Conservation (phyloP, 352 stramenopile species). For the Phytophthora rubi region DNA sequence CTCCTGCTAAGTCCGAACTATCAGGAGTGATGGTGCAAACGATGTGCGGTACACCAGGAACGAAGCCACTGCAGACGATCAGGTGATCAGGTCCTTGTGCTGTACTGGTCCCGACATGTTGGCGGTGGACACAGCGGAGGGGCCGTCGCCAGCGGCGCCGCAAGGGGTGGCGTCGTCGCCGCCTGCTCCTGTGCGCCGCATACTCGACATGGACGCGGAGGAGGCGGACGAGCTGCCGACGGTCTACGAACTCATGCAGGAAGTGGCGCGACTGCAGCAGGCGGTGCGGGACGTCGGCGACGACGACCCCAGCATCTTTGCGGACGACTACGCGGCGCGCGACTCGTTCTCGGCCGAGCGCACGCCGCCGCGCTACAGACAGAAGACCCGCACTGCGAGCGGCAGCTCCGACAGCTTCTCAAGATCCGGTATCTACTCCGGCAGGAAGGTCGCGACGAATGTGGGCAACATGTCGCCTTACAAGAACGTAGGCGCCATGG, state of each 20-base stretch:
- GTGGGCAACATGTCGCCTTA: constrained; percentile 38
- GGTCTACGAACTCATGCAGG: constrained; percentile 61
- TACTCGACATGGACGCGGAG: constrained; percentile 38
- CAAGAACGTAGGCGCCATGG: constrained; percentile 32
- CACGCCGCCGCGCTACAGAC: constrained; percentile 30
- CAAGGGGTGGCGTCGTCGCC: constrained; percentile 9
- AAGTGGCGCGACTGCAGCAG: constrained; percentile 56
- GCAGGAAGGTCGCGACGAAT: constrained; percentile 32
- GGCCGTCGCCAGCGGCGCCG: too few relatives aligned
- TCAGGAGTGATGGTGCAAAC: constrained; percentile 19
- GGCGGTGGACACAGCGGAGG: constrained; percentile 7
- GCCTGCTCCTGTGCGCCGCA: constrained; percentile 25
- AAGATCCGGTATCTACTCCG: constrained; percentile 35
- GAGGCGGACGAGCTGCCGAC: constrained; percentile 46
- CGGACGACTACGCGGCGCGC: constrained; percentile 34
- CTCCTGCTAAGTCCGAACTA: constrained; percentile 7
- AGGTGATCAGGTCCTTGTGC: too few relatives aligned
- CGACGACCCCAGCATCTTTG: constrained; percentile 40
- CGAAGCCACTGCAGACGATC: not conserved
- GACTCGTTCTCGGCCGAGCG: constrained; percentile 28
- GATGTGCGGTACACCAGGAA: constrained; percentile 22
- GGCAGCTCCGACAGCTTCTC: constrained; percentile 35
- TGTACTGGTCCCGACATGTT: not conserved
- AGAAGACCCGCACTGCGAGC: constrained; percentile 25
- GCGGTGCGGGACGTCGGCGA: constrained; percentile 50